A percentile compares a stretch with the other conserved stretches of the same genome.
These are phyloP conservation scores for Hypoxylon crocopeplum DNA, from an alignment of 495 filamentous ascomycete species.

Conservation along the genomic window DNA sequence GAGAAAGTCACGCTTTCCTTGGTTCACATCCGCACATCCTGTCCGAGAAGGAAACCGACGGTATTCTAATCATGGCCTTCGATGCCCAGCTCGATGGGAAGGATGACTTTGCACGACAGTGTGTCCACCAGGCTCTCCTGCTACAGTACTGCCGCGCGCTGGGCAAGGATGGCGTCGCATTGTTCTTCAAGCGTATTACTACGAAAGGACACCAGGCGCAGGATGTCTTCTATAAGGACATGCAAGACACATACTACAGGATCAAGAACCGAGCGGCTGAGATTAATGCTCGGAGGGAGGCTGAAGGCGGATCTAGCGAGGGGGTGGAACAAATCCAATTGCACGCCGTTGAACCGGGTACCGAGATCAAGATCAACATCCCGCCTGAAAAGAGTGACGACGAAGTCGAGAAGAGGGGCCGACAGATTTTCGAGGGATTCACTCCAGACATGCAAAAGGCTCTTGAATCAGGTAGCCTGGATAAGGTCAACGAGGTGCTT, in stretches of 20 bases:
- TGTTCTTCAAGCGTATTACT: conserved; percentile 98
- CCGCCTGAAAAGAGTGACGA: conserved; percentile 71
- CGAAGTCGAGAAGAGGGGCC: conserved; percentile 66
- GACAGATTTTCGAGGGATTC: conserved; percentile 85
- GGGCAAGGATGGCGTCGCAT: conserved; percentile 82
- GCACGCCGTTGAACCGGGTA: conserved; percentile 93
- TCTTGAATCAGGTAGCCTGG: conserved; percentile 81
- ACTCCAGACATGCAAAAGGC: conserved; percentile 79
- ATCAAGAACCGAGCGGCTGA: conserved; percentile 83
- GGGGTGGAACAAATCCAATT: conserved; percentile 98
- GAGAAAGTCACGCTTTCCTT: conserved; percentile 75
- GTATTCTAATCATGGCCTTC: conserved; percentile 88
- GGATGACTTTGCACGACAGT: conserved; percentile 80
- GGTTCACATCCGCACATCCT: conserved; percentile 75
- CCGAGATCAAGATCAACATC: conserved; percentile 87
- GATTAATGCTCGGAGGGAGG: conserved; percentile 69
- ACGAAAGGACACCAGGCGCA: conserved; percentile 91
- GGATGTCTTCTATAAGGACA: conserved; percentile 90
- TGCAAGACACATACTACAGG: conserved; percentile 80
- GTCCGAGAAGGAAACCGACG: conserved; percentile 88
- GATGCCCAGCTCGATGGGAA: conserved; percentile 78
- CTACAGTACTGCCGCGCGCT: conserved; percentile 93
- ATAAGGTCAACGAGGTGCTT: conserved; percentile 96
- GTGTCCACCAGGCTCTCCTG: conserved; percentile 91
- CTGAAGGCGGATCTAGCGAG: conserved; percentile 66